Evolutionary conservation across 176 grass and related monocot genomes (phyloP).

Genomic region (Oryza brachyantha): DNA sequence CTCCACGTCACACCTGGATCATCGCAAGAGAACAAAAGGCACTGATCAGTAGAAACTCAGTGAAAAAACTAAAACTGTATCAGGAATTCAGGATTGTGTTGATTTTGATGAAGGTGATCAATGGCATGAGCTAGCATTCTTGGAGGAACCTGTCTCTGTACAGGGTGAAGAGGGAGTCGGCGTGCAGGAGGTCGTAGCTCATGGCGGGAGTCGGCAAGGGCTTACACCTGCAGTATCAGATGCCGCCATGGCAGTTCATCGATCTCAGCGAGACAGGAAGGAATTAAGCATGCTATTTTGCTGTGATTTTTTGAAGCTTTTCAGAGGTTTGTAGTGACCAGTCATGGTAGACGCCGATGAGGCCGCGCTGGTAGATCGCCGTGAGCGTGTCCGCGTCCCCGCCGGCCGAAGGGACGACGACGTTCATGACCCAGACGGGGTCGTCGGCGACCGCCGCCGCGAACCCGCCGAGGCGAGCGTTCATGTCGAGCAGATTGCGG

Average conservation of each 20-base stretch:
- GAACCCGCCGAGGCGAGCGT: constrained; percentile 39
- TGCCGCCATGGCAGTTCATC: background rate
- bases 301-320: background rate
- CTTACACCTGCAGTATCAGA: constrained; percentile 42
- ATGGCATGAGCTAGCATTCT: background rate
- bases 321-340: constrained; percentile 22
- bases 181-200: constrained; percentile 62
- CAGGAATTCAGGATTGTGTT: background rate
- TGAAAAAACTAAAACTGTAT: background rate
- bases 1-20: constrained; percentile 48
- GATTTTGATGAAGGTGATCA: background rate
- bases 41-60: background rate
- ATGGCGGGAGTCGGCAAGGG: constrained; percentile 59
- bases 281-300: background rate
- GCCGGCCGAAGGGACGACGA: constrained; percentile 37
- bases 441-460: constrained; percentile 42
- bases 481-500: constrained; percentile 69
- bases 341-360: constrained; percentile 57
- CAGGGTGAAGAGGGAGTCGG: constrained; percentile 42
- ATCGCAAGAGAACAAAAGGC: background rate
- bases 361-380: constrained; percentile 54
- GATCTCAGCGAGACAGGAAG: background rate
- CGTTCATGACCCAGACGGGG: constrained; percentile 63
- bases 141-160: constrained; percentile 64
- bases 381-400: constrained; percentile 36